A percentile compares a stretch with the other conserved stretches of the same genome.
Conservation (phyloP, 129 eudicot genomes). For the Arctium lappa region DNA sequence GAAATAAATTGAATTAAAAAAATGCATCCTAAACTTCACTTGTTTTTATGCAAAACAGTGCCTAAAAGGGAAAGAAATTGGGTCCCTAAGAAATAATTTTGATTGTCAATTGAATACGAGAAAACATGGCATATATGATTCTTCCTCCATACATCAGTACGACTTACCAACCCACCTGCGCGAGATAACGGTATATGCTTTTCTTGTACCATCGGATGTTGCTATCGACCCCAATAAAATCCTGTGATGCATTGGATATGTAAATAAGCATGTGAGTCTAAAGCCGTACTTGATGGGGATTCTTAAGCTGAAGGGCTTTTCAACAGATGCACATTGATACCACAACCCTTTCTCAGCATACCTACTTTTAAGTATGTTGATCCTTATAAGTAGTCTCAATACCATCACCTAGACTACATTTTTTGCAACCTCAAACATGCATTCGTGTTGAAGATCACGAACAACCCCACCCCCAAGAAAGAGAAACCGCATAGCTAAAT, state of each 20-base stretch:
- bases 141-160: conserved; percentile 30
- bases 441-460: not conserved
- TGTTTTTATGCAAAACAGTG: not conserved
- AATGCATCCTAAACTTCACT: conserved; percentile 4
- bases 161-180: conserved; percentile 99
- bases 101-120: not conserved
- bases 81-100: not conserved
- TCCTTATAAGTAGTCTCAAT: not conserved
- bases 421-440: not conserved
- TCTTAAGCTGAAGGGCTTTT: conserved; percentile 22
- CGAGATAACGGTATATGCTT: conserved; percentile 75
- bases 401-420: not conserved
- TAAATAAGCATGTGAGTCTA: conserved; percentile 57
- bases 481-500: not conserved
- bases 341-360: conserved; percentile 5
- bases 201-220: conserved; percentile 84
- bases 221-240: conserved; percentile 90
- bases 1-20: not conserved
- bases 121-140: conserved; percentile 14
- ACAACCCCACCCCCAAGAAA: not conserved
- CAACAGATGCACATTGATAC: conserved; percentile 25
- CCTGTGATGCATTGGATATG: conserved; percentile 89
- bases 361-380: not conserved
- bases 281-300: conserved; percentile 30
- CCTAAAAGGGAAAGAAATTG: not conserved